Conservation (phyloP, 306 rosid genomes). For the Acacia crassicarpa region DNA sequence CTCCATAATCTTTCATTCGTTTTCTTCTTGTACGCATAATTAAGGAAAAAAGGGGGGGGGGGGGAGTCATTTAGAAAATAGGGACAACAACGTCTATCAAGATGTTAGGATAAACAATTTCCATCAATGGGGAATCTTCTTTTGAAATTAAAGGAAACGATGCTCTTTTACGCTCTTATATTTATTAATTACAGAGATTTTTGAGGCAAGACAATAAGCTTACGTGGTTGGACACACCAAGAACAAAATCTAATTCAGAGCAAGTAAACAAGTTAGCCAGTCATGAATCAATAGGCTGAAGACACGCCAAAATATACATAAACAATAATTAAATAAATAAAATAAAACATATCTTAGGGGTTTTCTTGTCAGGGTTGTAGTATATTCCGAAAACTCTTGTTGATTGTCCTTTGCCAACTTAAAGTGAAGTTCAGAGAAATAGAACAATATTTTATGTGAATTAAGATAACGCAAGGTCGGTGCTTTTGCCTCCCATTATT, state of each 20-base stretch:
- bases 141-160: not conserved
- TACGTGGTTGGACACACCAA: constrained; percentile 38
- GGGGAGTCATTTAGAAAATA: not conserved
- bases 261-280: not conserved
- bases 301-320: not conserved
- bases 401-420: constrained; percentile 33
- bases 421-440: constrained; percentile 34
- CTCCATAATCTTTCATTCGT: too few species aligned
- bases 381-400: constrained; percentile 32
- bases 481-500: constrained; percentile 45
- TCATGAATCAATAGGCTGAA: not conserved
- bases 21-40: too few species aligned
- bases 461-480: constrained; percentile 35
- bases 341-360: constrained; percentile 11
- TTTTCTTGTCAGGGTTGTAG: constrained; percentile 31
- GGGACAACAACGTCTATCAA: constrained; percentile 5
- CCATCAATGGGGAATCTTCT: not conserved
- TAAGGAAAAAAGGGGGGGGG: too few species aligned
- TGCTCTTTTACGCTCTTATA: not conserved
- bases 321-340: not conserved
- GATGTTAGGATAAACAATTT: not conserved
- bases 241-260: not conserved
- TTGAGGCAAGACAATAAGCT: constrained; percentile 36
- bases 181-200: constrained; percentile 35
- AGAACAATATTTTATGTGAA: constrained; percentile 9